phyloP scores from a whole-genome alignment of 495 filamentous ascomycete species.

The Penicillium egyptiacum region DNA sequence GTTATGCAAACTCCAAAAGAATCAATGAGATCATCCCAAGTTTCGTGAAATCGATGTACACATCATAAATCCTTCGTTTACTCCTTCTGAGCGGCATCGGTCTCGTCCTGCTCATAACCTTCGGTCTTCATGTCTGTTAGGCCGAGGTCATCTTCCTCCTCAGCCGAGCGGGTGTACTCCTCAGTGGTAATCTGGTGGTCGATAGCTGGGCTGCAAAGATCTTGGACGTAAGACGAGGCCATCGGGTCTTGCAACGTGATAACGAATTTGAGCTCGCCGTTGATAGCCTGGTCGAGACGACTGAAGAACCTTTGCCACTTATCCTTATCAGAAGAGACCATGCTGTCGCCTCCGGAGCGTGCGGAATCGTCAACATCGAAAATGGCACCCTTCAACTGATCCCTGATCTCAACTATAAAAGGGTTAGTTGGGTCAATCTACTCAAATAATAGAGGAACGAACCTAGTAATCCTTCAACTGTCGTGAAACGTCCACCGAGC shows the following conservation, averaged over 20 bases:
- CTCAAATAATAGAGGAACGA: background rate
- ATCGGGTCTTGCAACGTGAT: slow-evolving; percentile 84
- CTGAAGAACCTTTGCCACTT: slow-evolving; percentile 82
- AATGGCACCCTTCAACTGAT: slow-evolving; percentile 81
- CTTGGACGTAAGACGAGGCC: slow-evolving; percentile 91
- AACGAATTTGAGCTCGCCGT: slow-evolving; percentile 79
- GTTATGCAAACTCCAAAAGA: slow-evolving; percentile 19
- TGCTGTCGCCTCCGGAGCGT: slow-evolving; percentile 69
- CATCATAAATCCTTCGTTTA: slow-evolving; percentile 13
- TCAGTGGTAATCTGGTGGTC: slow-evolving; percentile 80
- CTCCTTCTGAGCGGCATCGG: slow-evolving; percentile 21
- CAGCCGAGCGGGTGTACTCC: slow-evolving; percentile 82
- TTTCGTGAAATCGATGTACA: slow-evolving; percentile 32
- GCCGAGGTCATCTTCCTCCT: slow-evolving; percentile 91
- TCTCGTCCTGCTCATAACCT: slow-evolving; percentile 63
- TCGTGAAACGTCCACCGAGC: slow-evolving; percentile 95
- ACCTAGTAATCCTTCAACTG: slow-evolving; percentile 67
- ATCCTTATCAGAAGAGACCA: slow-evolving; percentile 57
- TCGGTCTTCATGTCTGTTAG: slow-evolving; percentile 90
- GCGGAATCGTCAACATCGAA: slow-evolving; percentile 67
- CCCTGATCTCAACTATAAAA: slow-evolving; percentile 83
- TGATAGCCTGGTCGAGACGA: slow-evolving; percentile 72
- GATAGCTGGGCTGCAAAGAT: slow-evolving; percentile 65
- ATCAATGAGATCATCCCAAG: slow-evolving; percentile 24
- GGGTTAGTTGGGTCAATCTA: background rate